Evolutionary conservation across 768 basidiomycete species (phyloP).

Genomic region (Termitomyces sp.): DNA sequence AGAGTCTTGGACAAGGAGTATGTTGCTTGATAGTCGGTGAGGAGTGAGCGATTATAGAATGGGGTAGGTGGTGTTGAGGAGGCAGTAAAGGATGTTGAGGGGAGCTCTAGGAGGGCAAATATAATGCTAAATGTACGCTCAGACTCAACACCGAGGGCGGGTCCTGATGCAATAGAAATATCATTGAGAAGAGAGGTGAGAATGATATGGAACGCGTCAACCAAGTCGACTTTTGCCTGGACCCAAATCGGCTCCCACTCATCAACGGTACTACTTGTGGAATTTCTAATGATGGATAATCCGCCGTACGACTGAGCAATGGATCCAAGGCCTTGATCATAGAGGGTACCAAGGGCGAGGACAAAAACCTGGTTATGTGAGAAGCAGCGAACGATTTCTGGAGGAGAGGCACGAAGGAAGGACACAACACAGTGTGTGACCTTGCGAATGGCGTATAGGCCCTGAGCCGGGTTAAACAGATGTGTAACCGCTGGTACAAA

Average conservation of each 20-base stretch:
- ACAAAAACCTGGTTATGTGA: slow-evolving; percentile 47
- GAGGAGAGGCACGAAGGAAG: slow-evolving; percentile 48
- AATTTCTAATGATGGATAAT: slow-evolving; percentile 24
- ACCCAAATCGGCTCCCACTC: slow-evolving; percentile 73
- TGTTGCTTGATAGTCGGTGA: slow-evolving; percentile 68
- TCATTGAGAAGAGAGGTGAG: slow-evolving; percentile 45
- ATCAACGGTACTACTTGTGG: slow-evolving; percentile 32
- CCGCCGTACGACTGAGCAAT: slow-evolving; percentile 63
- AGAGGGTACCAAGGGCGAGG: slow-evolving; percentile 51
- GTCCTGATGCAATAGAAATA: slow-evolving; percentile 37
- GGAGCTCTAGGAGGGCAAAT: slow-evolving; percentile 51
- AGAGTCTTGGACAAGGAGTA: slow-evolving; percentile 56
- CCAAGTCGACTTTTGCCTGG: slow-evolving; percentile 64
- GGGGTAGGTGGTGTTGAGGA: slow-evolving; percentile 29
- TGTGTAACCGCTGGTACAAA: slow-evolving; percentile 55
- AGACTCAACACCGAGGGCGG: slow-evolving; percentile 37
- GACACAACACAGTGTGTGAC: slow-evolving; percentile 49
- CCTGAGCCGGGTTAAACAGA: slow-evolving; percentile 41
- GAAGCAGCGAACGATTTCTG: slow-evolving; percentile 46
- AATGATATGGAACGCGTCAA: slow-evolving; percentile 66
- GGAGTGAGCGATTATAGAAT: slow-evolving; percentile 63
- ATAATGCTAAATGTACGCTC: slow-evolving; percentile 55
- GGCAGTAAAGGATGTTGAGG: slow-evolving; percentile 26
- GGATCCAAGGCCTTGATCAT: slow-evolving; percentile 51
- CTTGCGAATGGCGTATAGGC: slow-evolving; percentile 63